Percentiles rank a stretch among this genome's conserved stretches.
phyloP scores from a whole-genome alignment of 768 basidiomycete genomes.

The Candolleomyces aberdarensis region DNA sequence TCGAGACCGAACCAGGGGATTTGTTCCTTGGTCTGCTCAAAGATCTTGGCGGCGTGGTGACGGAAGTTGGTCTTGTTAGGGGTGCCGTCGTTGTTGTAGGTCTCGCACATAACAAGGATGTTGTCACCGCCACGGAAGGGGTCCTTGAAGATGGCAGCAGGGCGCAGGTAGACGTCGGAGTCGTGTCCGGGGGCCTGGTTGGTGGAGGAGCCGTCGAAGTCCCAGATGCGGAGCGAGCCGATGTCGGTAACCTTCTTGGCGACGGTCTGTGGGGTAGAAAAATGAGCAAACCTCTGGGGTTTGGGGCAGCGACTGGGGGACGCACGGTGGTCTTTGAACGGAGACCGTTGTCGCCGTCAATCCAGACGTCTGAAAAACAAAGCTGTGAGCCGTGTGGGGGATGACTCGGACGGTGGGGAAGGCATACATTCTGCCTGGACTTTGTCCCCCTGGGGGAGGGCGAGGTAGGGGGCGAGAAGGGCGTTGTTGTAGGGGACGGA shows the following conservation, averaged over 20 bases:
- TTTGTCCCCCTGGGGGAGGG: constrained; percentile 86
- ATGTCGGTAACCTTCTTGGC: constrained; percentile 84
- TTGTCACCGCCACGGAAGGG: constrained; percentile 99
- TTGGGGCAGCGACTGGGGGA: constrained; percentile 9
- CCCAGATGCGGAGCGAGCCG: constrained; percentile 93
- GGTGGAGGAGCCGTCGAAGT: constrained; percentile 98
- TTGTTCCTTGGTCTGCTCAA: constrained; percentile 82
- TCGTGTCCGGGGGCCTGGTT: constrained; percentile 94
- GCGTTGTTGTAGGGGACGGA: constrained; percentile 65
- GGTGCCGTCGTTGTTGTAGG: constrained; percentile 98
- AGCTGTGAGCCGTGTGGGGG: constrained; percentile 15
- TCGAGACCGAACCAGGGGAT: constrained; percentile 98
- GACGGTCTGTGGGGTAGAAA: constrained; percentile 60
- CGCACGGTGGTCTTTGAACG: constrained; percentile 94
- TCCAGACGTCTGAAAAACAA: constrained; percentile 82
- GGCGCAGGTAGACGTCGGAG: constrained; percentile 98
- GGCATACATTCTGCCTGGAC: constrained; percentile 90
- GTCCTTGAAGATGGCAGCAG: constrained; percentile 96
- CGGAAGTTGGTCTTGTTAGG: constrained; percentile 97
- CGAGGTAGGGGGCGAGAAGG: constrained; percentile 86
- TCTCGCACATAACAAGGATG: constrained; percentile 95
- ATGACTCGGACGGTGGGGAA: constrained; percentile 5
- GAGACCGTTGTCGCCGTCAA: constrained; percentile 91
- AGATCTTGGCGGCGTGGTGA: constrained; percentile 89
- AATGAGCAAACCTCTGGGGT: constrained; percentile 7